phyloP scores from a whole-genome alignment of 805 yeast genomes.

The Yamadazyma nakazawae region DNA sequence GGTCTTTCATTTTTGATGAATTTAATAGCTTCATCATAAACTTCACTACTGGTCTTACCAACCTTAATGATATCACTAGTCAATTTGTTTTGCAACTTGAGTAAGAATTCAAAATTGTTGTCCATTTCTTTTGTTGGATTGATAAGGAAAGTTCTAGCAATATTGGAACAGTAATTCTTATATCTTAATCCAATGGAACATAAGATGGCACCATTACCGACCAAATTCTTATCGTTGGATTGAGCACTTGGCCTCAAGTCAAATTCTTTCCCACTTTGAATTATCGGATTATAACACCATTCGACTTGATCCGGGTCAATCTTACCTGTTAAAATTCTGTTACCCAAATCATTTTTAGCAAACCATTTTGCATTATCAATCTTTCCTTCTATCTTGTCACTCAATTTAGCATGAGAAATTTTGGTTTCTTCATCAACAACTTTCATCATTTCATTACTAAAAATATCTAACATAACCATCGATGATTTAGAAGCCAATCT shows the following conservation, averaged over 20 bases:
- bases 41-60: slow-evolving; percentile 63
- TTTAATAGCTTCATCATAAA: slow-evolving; percentile 62
- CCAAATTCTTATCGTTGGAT: slow-evolving; percentile 60
- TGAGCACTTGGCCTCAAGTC: slow-evolving; percentile 83
- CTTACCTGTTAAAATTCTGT: slow-evolving; percentile 48
- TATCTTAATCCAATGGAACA: slow-evolving; percentile 85
- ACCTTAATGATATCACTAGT: slow-evolving; percentile 52
- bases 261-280: slow-evolving; percentile 83
- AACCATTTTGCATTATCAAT: slow-evolving; percentile 74
- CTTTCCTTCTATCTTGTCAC: slow-evolving; percentile 74
- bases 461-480: slow-evolving; percentile 71
- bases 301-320: slow-evolving; percentile 76
- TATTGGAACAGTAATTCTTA: slow-evolving; percentile 82
- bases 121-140: slow-evolving; percentile 84
- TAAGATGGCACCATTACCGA: slow-evolving; percentile 72
- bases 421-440: slow-evolving; percentile 83
- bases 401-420: slow-evolving; percentile 66
- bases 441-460: slow-evolving; percentile 84
- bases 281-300: slow-evolving; percentile 91
- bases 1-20: slow-evolving; percentile 58
- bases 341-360: slow-evolving; percentile 47
- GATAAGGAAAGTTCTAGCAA: slow-evolving; percentile 84
- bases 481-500: slow-evolving; percentile 75
- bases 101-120: slow-evolving; percentile 70
- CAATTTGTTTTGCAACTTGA: slow-evolving; percentile 67